Percentiles rank a stretch among this genome's conserved stretches.
Evolutionary conservation across 352 stramenopile species (phyloP).

Genomic region (Globisporangium megalacanthum): DNA sequence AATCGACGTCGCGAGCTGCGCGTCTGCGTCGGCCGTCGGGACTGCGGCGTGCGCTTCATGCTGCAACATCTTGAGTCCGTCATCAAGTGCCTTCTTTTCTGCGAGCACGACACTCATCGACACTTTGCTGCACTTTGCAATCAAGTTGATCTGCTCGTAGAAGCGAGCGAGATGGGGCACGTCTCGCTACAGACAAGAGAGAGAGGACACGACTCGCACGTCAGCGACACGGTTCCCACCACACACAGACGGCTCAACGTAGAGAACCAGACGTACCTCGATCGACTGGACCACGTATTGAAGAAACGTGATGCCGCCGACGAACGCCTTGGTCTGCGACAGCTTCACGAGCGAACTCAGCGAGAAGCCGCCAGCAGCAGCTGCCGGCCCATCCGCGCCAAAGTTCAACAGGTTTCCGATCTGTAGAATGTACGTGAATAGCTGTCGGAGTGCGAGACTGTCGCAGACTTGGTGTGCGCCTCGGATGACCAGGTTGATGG

Average conservation of each 20-base stretch:
- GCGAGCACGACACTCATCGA: constrained; percentile 51
- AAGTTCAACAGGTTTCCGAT: constrained; percentile 45
- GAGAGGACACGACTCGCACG: background rate
- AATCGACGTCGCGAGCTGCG: constrained; percentile 39
- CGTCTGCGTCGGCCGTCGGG: constrained; percentile 22
- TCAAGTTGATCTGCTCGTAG: constrained; percentile 71
- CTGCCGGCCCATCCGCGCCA: constrained; percentile 38
- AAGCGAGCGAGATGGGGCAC: constrained; percentile 69
- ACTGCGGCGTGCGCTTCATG: constrained; percentile 39
- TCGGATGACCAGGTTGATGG: constrained; percentile 69
- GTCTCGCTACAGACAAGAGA: constrained; percentile 24
- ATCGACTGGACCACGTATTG: constrained; percentile 86
- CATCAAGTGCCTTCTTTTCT: constrained; percentile 71
- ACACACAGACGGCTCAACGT: background rate
- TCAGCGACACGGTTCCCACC: too few species aligned
- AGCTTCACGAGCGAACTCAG: constrained; percentile 78
- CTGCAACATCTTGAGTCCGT: constrained; percentile 46
- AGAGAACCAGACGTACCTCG: constrained; percentile 23
- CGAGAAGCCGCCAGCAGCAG: constrained; percentile 58
- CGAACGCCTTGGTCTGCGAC: constrained; percentile 84
- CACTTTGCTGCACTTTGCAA: constrained; percentile 71
- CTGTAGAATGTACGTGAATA: constrained; percentile 87
- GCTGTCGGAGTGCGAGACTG: constrained; percentile 57
- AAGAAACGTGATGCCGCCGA: constrained; percentile 74
- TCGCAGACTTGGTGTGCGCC: constrained; percentile 78